Evolutionary conservation across 306 rosid species (phyloP).

Genomic region (Carpinus fangiana): DNA sequence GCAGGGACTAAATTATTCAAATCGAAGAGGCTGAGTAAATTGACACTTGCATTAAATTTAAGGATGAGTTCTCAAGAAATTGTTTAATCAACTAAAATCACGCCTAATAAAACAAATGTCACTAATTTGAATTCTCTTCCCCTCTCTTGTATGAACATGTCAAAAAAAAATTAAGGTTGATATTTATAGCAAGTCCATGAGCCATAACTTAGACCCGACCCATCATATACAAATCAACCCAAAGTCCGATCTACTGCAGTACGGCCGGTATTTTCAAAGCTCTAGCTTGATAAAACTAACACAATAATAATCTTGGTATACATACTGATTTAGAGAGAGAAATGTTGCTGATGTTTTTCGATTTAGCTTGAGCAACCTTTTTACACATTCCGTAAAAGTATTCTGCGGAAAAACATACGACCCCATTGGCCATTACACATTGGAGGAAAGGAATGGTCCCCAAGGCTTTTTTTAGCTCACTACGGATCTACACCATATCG

Average conservation of each 20-base stretch:
- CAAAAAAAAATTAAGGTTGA: too few relatives aligned
- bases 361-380: background rate
- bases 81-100: too few relatives aligned
- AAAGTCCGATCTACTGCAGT: background rate
- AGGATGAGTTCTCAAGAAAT: too few relatives aligned
- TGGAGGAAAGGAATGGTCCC: slow-evolving; percentile 18
- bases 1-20: background rate
- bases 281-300: background rate
- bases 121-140: too few relatives aligned
- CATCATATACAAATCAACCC: slow-evolving; percentile 14
- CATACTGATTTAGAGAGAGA: background rate
- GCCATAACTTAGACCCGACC: slow-evolving; percentile 1
- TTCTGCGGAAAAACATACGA: background rate
- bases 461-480: slow-evolving; percentile 23
- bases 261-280: background rate
- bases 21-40: background rate
- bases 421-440: slow-evolving; percentile 7
- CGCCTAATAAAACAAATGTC: too few relatives aligned
- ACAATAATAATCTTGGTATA: background rate
- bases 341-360: background rate
- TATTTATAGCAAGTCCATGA: background rate
- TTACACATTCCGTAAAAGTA: background rate
- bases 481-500: slow-evolving; percentile 10
- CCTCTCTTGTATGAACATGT: too few relatives aligned
- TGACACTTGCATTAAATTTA: background rate